Evolutionary conservation across 1,284 basidiomycete species (phyloP), one percentile per base, ranked within the genome.

Genomic region (Filobasidium uniguttulatum): DNA sequence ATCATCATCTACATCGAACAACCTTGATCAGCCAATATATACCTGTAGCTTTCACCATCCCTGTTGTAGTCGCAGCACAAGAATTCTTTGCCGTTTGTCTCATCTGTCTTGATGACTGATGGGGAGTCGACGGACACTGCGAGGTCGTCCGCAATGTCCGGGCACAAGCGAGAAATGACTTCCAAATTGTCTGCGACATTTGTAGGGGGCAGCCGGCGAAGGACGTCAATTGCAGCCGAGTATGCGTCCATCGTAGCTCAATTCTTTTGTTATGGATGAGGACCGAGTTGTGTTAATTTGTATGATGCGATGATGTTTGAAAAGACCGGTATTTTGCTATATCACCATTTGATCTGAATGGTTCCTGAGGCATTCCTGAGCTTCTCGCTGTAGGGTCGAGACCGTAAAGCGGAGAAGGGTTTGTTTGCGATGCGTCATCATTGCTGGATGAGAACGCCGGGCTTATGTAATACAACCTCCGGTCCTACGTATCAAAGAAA

Each of bases 61-160:
- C 88, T 76, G 72, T 98, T 98, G 67, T 98, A 99, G 68, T 98
- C 94, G 67, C 93, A 96, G 29, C 85, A 84, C 36, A 99, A 79
- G 65, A 86, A 99, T 51, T 97, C 89, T 58, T 79, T 79, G 10
- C 88, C 87, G 8, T 60, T 60, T n/a, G 51, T 58, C 31, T 75
- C 75, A 73, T 97, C 93, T 34, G 77, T 79, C 68, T 78, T 76
- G 47, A 96, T 73, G 62, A 82, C 80, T 56, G 97, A 74, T 10
- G 94, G 94, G 68, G 93, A 86, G 74, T 99, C 94, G 55, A 98
- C 90, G 55, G 85, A 88, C 36, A 86, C 85, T 48, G 93, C 75
- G 23, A 99, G 78, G 71, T 98, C 94, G 62, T 98, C 94, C 14
- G 89, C 86, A 61, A 89, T 84, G 62, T 94, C 86, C n/a, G 91